These are phyloP conservation scores for Eutrema japonicum DNA, from an alignment of 345 rosid species.

Conservation along the genomic window DNA sequence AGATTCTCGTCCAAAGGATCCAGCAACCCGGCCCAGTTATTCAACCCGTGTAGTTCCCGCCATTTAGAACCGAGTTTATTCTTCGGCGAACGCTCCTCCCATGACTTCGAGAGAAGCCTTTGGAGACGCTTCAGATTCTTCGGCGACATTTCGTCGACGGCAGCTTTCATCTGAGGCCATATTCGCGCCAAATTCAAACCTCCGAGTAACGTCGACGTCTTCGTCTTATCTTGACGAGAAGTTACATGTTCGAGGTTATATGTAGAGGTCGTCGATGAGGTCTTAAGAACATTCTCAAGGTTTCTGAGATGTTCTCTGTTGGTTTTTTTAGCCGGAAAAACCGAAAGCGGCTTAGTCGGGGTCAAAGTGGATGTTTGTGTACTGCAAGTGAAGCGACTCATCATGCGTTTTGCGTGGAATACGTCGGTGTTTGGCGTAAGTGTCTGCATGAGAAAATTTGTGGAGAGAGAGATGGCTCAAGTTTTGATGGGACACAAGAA, in stretches of 20 bases:
- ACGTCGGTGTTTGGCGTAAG: slow-evolving; percentile 54
- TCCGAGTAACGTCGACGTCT: slow-evolving; percentile 46
- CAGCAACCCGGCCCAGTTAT: slow-evolving; percentile 55
- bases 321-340: background rate
- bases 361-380: slow-evolving; percentile 51
- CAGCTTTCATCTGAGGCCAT: slow-evolving; percentile 86
- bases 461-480: background rate
- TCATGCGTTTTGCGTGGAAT: slow-evolving; percentile 48
- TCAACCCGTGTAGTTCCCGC: slow-evolving; percentile 58
- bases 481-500: slow-evolving; percentile 15
- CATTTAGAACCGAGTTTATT: slow-evolving; percentile 75
- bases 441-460: slow-evolving; percentile 50
- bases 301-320: slow-evolving; percentile 53
- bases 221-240: slow-evolving; percentile 35
- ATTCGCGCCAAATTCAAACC: slow-evolving; percentile 64
- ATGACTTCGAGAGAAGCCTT: slow-evolving; percentile 68
- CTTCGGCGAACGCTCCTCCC: slow-evolving; percentile 88
- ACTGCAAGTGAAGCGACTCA: slow-evolving; percentile 56
- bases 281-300: slow-evolving; percentile 57
- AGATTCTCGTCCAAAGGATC: slow-evolving; percentile 56
- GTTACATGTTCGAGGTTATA: background rate
- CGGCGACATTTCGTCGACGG: slow-evolving; percentile 88
- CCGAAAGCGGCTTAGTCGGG: slow-evolving; percentile 32
- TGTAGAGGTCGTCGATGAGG: slow-evolving; percentile 10
- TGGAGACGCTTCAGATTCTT: slow-evolving; percentile 69